A percentile compares a stretch with the other conserved stretches of the same genome.
Conservation (phyloP, 75 land plant species). For the Cupressus sempervirens region DNA sequence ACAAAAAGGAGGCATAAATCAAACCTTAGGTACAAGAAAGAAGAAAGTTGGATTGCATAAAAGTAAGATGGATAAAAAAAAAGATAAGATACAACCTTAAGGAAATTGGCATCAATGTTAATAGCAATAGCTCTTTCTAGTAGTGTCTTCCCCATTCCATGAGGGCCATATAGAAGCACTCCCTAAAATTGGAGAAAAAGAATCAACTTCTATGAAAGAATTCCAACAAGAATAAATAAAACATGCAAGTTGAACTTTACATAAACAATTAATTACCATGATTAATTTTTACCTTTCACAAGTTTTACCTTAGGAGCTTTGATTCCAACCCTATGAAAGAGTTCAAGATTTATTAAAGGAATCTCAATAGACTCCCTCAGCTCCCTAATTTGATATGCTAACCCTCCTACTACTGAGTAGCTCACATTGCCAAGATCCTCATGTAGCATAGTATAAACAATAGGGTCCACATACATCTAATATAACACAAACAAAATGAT, state of each 20-base stretch:
- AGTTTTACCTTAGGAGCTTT: too few species aligned
- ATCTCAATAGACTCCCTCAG: constrained; percentile 95
- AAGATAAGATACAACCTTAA: constrained; percentile 52
- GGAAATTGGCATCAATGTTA: constrained; percentile 92
- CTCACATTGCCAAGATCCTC: constrained; percentile 98
- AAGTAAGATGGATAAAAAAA: too few species aligned
- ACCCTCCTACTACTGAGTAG: constrained; percentile 94
- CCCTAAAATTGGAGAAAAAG: too few species aligned
- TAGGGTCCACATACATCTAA: too few species aligned
- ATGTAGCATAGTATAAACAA: constrained; percentile 97
- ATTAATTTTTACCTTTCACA: constrained; percentile 25
- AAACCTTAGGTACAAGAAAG: background rate
- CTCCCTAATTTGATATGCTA: constrained; percentile 90
- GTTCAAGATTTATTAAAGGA: constrained; percentile 91
- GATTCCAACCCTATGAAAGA: too few species aligned
- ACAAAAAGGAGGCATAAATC: background rate
- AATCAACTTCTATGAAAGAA: too few species aligned
- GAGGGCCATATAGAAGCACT: constrained; percentile 97
- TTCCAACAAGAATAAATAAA: too few species aligned
- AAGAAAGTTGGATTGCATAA: background rate
- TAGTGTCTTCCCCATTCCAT: constrained; percentile 94
- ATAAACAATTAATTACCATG: background rate
- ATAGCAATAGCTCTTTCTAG: constrained; percentile 96
- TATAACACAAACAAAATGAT: too few species aligned
- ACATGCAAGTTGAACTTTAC: background rate